Evolutionary conservation across 2,329 filamentous ascomycete genomes (phyloP).

Genomic region (Fusarium musae): DNA sequence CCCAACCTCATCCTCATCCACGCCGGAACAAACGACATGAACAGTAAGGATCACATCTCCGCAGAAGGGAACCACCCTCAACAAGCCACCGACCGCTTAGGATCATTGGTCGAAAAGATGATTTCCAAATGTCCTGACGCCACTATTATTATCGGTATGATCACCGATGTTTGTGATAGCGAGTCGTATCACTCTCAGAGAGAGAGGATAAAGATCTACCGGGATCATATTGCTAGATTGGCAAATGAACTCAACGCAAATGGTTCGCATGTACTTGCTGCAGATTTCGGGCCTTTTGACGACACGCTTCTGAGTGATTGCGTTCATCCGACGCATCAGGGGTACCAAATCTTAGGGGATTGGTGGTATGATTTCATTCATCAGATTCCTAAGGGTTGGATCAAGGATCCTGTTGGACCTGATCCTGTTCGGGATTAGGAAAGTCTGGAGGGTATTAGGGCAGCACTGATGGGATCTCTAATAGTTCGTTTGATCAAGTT

Average conservation of each 20-base stretch:
- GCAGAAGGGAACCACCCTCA: slow-evolving; percentile 47
- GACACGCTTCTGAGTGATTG: slow-evolving; percentile 43
- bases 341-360: slow-evolving; percentile 47
- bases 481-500: too few species aligned
- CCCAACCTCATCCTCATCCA: slow-evolving; percentile 51
- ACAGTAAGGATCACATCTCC: slow-evolving; percentile 39
- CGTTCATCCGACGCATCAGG: slow-evolving; percentile 48
- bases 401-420: background rate
- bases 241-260: background rate
- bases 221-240: slow-evolving; percentile 39
- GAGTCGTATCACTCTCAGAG: slow-evolving; percentile 15
- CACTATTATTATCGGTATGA: slow-evolving; percentile 48
- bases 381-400: slow-evolving; percentile 48
- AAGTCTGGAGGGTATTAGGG: accelerated
- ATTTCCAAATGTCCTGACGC: slow-evolving; percentile 47
- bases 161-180: slow-evolving; percentile 46
- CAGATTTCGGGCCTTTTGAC: slow-evolving; percentile 41
- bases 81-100: slow-evolving; percentile 42
- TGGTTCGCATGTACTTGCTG: slow-evolving; percentile 46
- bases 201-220: slow-evolving; percentile 42
- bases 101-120: slow-evolving; percentile 47
- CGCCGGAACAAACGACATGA: slow-evolving; percentile 55
- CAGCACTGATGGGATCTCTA: accelerated
- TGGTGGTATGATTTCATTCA: slow-evolving; percentile 51
- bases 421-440: background rate